These are phyloP conservation scores for Dentipellis sp. DNA, from an alignment of 768 basidiomycete genomes.

Conservation along the genomic window DNA sequence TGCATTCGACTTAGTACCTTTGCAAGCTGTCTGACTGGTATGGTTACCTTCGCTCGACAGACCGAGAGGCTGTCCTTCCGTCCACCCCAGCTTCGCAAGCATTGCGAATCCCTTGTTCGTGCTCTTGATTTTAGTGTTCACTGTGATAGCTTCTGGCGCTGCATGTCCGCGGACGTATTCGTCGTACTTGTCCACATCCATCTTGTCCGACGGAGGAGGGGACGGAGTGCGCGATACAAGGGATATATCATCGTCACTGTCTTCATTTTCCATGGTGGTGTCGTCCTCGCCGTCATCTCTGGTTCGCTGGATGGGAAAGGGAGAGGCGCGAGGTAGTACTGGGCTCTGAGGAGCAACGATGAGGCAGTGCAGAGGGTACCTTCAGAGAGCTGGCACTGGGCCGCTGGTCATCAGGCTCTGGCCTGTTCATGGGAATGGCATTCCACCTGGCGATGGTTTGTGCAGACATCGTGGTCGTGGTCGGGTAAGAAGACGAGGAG, in stretches of 20 bases:
- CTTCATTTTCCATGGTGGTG: slow-evolving; percentile 25
- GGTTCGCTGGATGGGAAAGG: slow-evolving; percentile 51
- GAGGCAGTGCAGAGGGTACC: slow-evolving; percentile 35
- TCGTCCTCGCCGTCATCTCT: slow-evolving; percentile 27
- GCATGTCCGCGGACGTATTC: slow-evolving; percentile 40
- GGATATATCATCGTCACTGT: slow-evolving; percentile 63
- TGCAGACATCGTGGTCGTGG: slow-evolving; percentile 43
- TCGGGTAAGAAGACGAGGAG: background rate
- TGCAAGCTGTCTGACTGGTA: slow-evolving; percentile 1
- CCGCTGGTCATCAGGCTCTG: slow-evolving; percentile 14
- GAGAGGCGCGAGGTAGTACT: slow-evolving; percentile 25
- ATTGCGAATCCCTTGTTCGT: slow-evolving; percentile 76
- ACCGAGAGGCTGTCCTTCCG: slow-evolving; percentile 70
- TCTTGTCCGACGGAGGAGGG: slow-evolving; percentile 37
- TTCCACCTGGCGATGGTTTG: slow-evolving; percentile 65
- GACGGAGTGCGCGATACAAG: slow-evolving; percentile 72
- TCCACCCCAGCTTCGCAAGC: slow-evolving; percentile 78
- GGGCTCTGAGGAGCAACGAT: slow-evolving; percentile 19
- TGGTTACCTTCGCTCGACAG: slow-evolving; percentile 62
- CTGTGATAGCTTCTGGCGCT: slow-evolving; percentile 60
- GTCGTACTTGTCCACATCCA: slow-evolving; percentile 59
- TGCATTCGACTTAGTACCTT: slow-evolving; percentile 19
- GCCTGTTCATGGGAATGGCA: slow-evolving; percentile 44
- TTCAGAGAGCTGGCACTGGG: slow-evolving; percentile 4
- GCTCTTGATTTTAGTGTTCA: slow-evolving; percentile 72